Evolutionary conservation across 2,329 filamentous ascomycete species (phyloP), one percentile per base, ranked within the genome.

Genomic region (Colletotrichum camelliae): DNA sequence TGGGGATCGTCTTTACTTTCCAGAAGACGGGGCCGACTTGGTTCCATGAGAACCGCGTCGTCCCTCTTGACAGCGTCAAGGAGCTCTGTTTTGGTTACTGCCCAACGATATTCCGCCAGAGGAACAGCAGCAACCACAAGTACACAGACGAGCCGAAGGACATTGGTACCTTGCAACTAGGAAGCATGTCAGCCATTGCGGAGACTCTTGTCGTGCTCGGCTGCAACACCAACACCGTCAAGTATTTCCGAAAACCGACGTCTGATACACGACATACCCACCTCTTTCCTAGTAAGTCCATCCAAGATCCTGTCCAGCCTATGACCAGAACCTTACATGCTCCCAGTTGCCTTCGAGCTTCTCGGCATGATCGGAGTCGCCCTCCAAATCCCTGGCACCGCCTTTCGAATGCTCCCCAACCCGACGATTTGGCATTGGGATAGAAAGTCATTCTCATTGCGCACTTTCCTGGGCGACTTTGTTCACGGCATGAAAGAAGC

Each of bases 351-450:
- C 3, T 86, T 86, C 35, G 85, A 86, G 37, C 79, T 87, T 1
- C 81, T 87, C 2, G 86, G 84, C 1, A 87, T 87, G 85, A 77
- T 86, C 3, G 84, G 82, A 1, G 79, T 81, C 7, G 81, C 82
- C 1, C 69, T 86, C 18, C 83, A 86, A 4, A 80, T 86, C 1
- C 81, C 81, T 2, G 81, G 83, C 5, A 84, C 82, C 6, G 82
- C 80, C 27, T 88, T 87, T 72, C 82, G 83, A 33, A 84, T 85
- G 81, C 80, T 88, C 2, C 86, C 86, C 0, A 88, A 88, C 70
- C 86, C 86, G 0, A 92, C 90, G 0, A 84, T 86, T 2, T 88
- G 89, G 71, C 82, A 81, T 24, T 92, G 89, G 89, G 86, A 91
- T 71, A 88, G 85, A 69, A 85, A 86, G 58, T 86, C 86, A 1